Evolutionary conservation across 2,329 filamentous ascomycete species (phyloP).

Genomic region (Fusarium verticillioides): DNA sequence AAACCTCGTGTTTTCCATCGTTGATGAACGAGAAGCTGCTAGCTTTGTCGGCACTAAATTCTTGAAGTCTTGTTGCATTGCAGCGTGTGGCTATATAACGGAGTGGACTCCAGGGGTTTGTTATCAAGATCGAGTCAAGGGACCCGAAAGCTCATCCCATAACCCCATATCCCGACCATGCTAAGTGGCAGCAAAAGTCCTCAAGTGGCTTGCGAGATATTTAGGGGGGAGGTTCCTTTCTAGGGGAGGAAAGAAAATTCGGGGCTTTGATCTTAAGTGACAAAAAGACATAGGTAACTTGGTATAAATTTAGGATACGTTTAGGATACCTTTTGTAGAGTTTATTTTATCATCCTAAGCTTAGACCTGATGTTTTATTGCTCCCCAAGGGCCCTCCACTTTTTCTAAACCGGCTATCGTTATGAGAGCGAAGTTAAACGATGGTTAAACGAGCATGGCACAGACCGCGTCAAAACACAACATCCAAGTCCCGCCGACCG

Average conservation of each 20-base stretch:
- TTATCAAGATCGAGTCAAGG: neutral
- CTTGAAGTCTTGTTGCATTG: neutral
- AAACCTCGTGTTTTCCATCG: neutral
- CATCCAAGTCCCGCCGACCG: neutral
- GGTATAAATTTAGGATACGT: no score
- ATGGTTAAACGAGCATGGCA: constrained; percentile 3
- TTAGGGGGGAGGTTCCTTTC: no score
- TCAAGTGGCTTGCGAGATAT: neutral
- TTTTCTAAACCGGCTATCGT: no score
- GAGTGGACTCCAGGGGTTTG: neutral
- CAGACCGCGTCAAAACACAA: neutral
- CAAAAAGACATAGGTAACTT: no score
- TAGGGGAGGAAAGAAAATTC: no score
- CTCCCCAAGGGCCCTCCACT: no score
- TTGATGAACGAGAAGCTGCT: neutral
- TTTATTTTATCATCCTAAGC: no score
- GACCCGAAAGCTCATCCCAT: neutral
- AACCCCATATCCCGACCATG: neutral
- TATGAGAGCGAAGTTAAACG: neutral
- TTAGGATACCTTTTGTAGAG: no score
- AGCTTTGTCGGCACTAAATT: fast-evolving
- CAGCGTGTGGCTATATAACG: neutral
- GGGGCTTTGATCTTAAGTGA: no score
- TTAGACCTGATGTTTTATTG: no score
- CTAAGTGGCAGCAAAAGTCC: neutral